A percentile compares a stretch with the other conserved stretches of the same genome.
phyloP scores from a whole-genome alignment of 805 yeast species.

The Lachancea mirantina region DNA sequence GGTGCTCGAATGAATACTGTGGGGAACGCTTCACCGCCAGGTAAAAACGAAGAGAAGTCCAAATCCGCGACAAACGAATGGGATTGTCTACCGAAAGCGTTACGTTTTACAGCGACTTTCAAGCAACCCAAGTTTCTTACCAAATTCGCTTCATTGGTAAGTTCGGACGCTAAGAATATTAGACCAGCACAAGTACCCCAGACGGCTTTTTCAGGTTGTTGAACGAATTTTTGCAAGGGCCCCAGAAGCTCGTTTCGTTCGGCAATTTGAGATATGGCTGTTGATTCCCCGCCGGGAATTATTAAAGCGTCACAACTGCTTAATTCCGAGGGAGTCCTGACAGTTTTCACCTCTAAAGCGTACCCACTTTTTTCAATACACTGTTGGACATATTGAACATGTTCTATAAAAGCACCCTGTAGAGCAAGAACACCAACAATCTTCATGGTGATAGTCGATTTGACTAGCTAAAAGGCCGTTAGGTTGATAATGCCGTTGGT shows the following conservation, averaged over 20 bases:
- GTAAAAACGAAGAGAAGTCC: slow-evolving; percentile 37
- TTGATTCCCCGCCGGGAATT: slow-evolving; percentile 66
- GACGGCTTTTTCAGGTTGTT: slow-evolving; percentile 43
- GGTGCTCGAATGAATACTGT: slow-evolving; percentile 72
- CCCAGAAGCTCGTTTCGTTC: slow-evolving; percentile 53
- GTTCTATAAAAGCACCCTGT: slow-evolving; percentile 76
- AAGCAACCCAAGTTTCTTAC: slow-evolving; percentile 59
- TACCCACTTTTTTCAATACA: slow-evolving; percentile 28
- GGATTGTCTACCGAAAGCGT: slow-evolving; percentile 73
- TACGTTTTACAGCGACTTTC: slow-evolving; percentile 56
- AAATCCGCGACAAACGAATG: slow-evolving; percentile 51
- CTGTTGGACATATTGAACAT: slow-evolving; percentile 42
- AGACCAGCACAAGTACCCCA: slow-evolving; percentile 91
- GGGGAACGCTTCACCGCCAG: slow-evolving; percentile 11
- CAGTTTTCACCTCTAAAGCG: slow-evolving; percentile 33
- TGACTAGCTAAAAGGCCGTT: too few relatives aligned
- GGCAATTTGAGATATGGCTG: slow-evolving; percentile 63
- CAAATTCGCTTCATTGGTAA: slow-evolving; percentile 45
- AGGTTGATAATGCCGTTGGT: too few relatives aligned
- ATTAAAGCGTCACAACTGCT: slow-evolving; percentile 49
- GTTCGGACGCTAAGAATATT: slow-evolving; percentile 52
- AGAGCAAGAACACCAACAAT: slow-evolving; percentile 65
- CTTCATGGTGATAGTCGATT: slow-evolving; percentile 6
- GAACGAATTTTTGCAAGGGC: slow-evolving; percentile 46
- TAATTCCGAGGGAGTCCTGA: slow-evolving; percentile 47